Evolutionary conservation across 2,329 filamentous ascomycete species (phyloP).

Genomic region (Cladorrhinum sp.): DNA sequence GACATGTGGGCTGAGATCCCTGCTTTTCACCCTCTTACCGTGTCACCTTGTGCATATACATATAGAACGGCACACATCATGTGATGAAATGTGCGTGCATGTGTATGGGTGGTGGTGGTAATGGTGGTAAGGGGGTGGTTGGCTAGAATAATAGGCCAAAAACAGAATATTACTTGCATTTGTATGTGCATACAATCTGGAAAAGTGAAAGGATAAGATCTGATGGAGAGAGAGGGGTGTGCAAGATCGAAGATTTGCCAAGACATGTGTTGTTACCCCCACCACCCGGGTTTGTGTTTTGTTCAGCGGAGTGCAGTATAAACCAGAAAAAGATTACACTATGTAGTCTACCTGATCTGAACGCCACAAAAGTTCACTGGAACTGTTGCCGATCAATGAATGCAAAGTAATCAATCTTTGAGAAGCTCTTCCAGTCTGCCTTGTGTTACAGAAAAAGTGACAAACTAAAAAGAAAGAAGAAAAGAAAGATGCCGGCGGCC

Average conservation of each 20-base stretch:
- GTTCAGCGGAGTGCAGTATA: too few species aligned
- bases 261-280: slow-evolving; percentile 8
- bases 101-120: neutral
- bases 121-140: neutral
- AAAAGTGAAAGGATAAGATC: neutral
- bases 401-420: neutral
- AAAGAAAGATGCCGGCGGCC: too few species aligned
- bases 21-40: neutral
- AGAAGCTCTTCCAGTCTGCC: neutral
- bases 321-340: too few species aligned
- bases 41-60: too few species aligned
- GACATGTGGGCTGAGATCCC: neutral
- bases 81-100: neutral
- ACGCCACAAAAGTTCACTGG: too few species aligned
- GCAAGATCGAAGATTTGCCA: neutral
- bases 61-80: neutral
- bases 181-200: too few species aligned
- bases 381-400: neutral
- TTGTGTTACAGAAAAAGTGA: neutral
- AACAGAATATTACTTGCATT: neutral
- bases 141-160: neutral
- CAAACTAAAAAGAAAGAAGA: neutral
- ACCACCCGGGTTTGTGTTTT: neutral
- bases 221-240: neutral
- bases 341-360: too few species aligned